phyloP scores from a whole-genome alignment of 495 filamentous ascomycete species.

The Penicillium turbatum region DNA sequence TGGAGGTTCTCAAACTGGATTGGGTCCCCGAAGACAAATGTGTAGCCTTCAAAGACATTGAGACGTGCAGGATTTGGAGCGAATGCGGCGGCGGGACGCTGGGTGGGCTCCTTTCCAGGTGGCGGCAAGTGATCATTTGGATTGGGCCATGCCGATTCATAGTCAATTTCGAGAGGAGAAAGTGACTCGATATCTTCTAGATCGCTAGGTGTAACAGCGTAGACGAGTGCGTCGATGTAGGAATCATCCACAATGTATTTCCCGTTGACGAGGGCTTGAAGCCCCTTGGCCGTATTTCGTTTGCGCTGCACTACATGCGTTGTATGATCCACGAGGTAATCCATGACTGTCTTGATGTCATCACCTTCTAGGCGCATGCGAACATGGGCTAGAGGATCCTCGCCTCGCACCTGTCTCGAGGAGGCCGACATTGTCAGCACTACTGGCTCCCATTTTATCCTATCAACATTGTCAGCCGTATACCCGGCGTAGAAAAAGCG shows the following conservation, averaged over 20 bases:
- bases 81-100: constrained; percentile 59
- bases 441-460: constrained; percentile 76
- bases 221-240: constrained; percentile 69
- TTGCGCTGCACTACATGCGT: constrained; percentile 88
- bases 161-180: constrained; percentile 76
- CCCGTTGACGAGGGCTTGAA: constrained; percentile 85
- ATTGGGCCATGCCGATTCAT: constrained; percentile 77
- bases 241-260: constrained; percentile 73
- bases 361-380: constrained; percentile 67
- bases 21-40: constrained; percentile 79
- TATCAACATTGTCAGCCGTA: constrained; percentile 24
- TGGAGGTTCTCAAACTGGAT: constrained; percentile 75
- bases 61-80: constrained; percentile 60
- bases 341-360: constrained; percentile 77
- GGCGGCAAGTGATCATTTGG: constrained; percentile 66
- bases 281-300: constrained; percentile 78
- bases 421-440: constrained; percentile 78
- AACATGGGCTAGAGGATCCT: constrained; percentile 59
- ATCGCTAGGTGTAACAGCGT: constrained; percentile 55
- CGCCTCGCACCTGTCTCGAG: constrained; percentile 65
- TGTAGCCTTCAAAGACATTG: constrained; percentile 79
- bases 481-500: neutral
- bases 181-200: constrained; percentile 49
- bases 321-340: constrained; percentile 65
- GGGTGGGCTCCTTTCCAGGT: constrained; percentile 65